Base-by-base conservation (phyloP, 2,329 filamentous ascomycete species). In the Paraconiothyrium brasiliense region DNA sequence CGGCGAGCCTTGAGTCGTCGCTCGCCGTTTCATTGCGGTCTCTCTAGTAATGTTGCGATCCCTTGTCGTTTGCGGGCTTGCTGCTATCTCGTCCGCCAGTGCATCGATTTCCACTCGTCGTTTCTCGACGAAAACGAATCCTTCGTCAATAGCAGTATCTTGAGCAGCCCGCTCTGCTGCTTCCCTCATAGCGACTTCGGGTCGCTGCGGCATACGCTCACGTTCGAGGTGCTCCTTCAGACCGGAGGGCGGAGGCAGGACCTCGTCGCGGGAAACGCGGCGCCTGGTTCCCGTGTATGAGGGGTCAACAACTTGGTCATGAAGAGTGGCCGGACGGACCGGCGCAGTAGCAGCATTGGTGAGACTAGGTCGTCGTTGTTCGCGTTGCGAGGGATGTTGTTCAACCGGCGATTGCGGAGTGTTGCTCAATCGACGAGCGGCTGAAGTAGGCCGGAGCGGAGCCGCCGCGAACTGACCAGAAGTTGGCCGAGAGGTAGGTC, bases 81-180 rank as follows among this genome's bases (percentile, higher is more conserved):
- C 91, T 48, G 93, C 94, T 74, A 99, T 84, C 79, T 98, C 94
- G 78, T 99, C 95, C 24, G 95, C 95, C 72, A 99, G 91, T 2
- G 95, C 95, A 77, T 99, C 98, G 54, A 99, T 94, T 78, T 98
- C 94, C 11, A 99, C 94, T 22, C 93, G 91, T 67, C 91, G 89
- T 82, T 97, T 97, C 81, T 99, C 95, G 13, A 99, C 92, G 30
- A 98, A 85, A 22, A 99, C 94, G 71, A 98, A 99, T 67, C 98
- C 95, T 67, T 94, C 89, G 75, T 97, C 94, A 70, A 97, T 91
- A 1, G 92, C 92, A 52, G 96, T 89, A 66, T 98, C 94, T 71
- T 97, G 92, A 2, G 92, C 93, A 3, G 90, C 91, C 49, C 85
- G 84, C 66, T 91, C 89, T 44, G 84, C 83, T 54, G 85, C 85